phyloP scores from a whole-genome alignment of 2,329 filamentous ascomycete species.

The Thielaviopsis punctulata region DNA sequence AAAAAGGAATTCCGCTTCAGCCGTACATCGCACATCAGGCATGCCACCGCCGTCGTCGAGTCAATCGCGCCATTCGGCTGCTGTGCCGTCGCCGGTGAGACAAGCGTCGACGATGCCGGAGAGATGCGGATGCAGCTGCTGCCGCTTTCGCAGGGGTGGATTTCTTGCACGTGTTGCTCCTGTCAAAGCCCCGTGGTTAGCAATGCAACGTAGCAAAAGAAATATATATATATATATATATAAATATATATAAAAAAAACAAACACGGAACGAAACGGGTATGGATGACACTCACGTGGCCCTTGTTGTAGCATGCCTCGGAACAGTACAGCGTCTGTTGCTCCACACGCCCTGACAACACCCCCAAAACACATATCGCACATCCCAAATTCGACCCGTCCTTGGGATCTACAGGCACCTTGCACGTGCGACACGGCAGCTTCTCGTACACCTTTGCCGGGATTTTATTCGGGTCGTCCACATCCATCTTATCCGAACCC shows the following conservation, averaged over 20 bases:
- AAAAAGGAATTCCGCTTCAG: slow-evolving; percentile 11
- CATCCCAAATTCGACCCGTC: slow-evolving; percentile 24
- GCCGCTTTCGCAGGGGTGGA: slow-evolving; percentile 12
- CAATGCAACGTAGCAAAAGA: not conserved
- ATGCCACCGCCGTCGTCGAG: slow-evolving; percentile 8
- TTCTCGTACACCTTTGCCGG: slow-evolving; percentile 22
- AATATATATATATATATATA: not conserved
- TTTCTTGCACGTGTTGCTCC: slow-evolving; percentile 7
- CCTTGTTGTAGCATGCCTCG: slow-evolving; percentile 23
- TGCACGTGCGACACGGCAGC: slow-evolving; percentile 25
- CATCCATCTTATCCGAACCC: not conserved
- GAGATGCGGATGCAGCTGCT: slow-evolving; percentile 8
- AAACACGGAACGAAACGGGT: too few relatives aligned
- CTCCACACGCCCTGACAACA: slow-evolving; percentile 21
- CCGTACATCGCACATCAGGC: slow-evolving; percentile 11
- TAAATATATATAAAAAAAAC: not conserved
- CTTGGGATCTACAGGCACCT: slow-evolving; percentile 18
- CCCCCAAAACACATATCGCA: slow-evolving; percentile 27
- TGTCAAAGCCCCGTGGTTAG: too few relatives aligned
- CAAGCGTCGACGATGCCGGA: not conserved
- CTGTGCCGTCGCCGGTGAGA: not conserved
- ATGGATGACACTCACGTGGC: slow-evolving; percentile 26
- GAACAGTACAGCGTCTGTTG: slow-evolving; percentile 29
- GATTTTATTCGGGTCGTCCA: slow-evolving; percentile 13
- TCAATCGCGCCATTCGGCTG: slow-evolving; percentile 2